Percentiles rank a stretch among this genome's conserved stretches.
These are phyloP conservation scores for Linnemannia hyalina DNA, from an alignment of 192 early-diverging fungal genomes.

Conservation along the genomic window DNA sequence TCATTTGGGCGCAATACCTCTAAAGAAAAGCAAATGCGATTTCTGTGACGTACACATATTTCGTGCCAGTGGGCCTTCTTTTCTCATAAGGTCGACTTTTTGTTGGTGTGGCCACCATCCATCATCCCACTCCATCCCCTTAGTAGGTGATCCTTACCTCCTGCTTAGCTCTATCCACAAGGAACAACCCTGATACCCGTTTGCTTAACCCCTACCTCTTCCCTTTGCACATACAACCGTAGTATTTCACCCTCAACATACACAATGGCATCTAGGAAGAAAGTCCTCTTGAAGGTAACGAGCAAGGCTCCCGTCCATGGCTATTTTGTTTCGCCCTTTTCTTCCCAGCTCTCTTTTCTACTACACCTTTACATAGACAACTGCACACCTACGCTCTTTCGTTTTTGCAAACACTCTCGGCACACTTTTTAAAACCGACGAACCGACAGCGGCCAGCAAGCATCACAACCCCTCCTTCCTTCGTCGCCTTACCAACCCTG, in stretches of 20 bases:
- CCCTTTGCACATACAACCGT: neutral
- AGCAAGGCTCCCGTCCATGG: neutral
- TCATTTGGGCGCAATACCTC: neutral
- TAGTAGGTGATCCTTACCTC: neutral
- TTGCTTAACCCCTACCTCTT: neutral
- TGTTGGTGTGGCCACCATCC: neutral
- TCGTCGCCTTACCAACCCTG: neutral
- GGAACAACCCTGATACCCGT: neutral
- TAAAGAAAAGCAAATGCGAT: neutral
- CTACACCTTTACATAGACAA: neutral
- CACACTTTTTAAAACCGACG: neutral
- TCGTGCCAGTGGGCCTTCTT: no score
- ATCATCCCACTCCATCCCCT: constrained; percentile 2
- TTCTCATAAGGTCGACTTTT: neutral
- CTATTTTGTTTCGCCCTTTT: no score
- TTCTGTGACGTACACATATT: neutral
- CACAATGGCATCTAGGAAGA: constrained; percentile 61
- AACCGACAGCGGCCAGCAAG: neutral
- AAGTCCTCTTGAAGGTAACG: constrained; percentile 70
- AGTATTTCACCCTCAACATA: neutral
- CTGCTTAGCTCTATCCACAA: neutral
- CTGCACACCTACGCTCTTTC: neutral
- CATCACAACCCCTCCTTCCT: neutral
- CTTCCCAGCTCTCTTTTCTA: neutral
- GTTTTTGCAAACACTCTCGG: neutral